A percentile compares a stretch with the other conserved stretches of the same genome.
Conservation (phyloP, 768 basidiomycete species). For the Lyophyllum semitale region DNA sequence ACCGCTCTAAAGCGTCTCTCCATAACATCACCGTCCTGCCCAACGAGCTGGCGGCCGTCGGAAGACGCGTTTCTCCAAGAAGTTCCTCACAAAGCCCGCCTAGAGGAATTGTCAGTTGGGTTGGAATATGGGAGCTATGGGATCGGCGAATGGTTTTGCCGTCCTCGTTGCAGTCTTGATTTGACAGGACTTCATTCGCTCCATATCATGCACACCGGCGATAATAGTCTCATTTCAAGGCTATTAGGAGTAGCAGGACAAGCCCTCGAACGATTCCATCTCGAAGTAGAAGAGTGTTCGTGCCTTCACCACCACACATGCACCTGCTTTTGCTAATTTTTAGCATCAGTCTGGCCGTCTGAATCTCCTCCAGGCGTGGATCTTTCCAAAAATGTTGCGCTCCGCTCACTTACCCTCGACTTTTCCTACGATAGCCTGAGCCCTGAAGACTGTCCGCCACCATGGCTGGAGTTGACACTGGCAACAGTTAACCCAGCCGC, state of each 20-base stretch:
- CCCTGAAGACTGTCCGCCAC: not conserved
- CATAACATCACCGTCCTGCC: not conserved
- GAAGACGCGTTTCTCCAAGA: not conserved
- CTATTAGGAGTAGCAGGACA: not conserved
- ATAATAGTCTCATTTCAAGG: not conserved
- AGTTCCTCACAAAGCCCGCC: not conserved
- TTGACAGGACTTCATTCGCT: conserved; percentile 3
- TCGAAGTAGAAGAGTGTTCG: not conserved
- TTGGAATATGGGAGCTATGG: not conserved
- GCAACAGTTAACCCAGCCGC: not conserved
- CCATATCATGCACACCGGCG: not conserved
- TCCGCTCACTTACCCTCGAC: not conserved
- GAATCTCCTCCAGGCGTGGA: not conserved
- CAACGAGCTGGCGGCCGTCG: not conserved
- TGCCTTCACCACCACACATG: conserved; percentile 5
- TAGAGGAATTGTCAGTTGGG: conserved; percentile 4
- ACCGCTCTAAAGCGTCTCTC: conserved; percentile 4
- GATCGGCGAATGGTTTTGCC: conserved; percentile 9
- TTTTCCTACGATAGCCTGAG: not conserved
- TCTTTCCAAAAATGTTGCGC: not conserved
- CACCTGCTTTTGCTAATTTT: conserved; percentile 10
- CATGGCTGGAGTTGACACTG: not conserved
- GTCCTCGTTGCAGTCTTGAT: conserved; percentile 4
- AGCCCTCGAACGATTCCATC: not conserved
- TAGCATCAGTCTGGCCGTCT: not conserved